Conservation (phyloP, 2,329 filamentous ascomycete species). For the Ophiostoma sp. region DNA sequence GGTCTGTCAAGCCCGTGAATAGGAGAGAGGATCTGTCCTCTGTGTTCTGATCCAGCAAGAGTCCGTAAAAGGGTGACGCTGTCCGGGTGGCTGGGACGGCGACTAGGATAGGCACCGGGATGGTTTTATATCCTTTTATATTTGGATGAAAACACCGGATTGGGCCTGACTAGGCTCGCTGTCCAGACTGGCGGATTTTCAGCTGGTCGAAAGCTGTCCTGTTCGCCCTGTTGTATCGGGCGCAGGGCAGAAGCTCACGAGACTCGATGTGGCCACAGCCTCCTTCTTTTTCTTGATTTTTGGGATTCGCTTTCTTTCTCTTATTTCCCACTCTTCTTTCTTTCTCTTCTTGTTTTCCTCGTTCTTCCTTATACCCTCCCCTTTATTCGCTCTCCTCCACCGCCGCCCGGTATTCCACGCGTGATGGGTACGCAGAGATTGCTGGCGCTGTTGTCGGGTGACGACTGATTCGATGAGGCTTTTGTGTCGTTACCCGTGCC, state of each 20-base stretch:
- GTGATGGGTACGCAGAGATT: constrained; percentile 12
- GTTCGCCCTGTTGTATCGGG: constrained; percentile 1
- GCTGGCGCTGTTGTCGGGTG: background rate
- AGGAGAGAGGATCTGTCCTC: background rate
- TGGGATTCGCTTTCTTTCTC: background rate
- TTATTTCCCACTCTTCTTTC: background rate
- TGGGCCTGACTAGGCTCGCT: background rate
- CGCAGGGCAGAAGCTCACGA: background rate
- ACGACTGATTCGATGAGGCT: background rate
- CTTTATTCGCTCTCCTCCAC: background rate
- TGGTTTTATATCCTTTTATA: background rate
- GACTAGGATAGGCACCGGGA: constrained; percentile 2
- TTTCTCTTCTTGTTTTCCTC: background rate
- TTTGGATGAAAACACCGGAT: background rate
- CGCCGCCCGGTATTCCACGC: constrained; percentile 14
- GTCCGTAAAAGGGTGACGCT: background rate
- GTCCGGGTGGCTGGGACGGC: constrained; percentile 14
- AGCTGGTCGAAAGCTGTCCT: background rate
- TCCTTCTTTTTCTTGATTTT: background rate
- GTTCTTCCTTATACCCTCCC: background rate
- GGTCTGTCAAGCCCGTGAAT: background rate
- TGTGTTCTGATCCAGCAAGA: background rate
- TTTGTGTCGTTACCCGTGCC: constrained; percentile 15
- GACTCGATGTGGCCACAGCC: background rate
- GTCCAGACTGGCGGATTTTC: background rate